Percentiles rank a stretch among this genome's conserved stretches.
phyloP scores from a whole-genome alignment of 768 basidiomycete species.

The Amanita subjunquillea region DNA sequence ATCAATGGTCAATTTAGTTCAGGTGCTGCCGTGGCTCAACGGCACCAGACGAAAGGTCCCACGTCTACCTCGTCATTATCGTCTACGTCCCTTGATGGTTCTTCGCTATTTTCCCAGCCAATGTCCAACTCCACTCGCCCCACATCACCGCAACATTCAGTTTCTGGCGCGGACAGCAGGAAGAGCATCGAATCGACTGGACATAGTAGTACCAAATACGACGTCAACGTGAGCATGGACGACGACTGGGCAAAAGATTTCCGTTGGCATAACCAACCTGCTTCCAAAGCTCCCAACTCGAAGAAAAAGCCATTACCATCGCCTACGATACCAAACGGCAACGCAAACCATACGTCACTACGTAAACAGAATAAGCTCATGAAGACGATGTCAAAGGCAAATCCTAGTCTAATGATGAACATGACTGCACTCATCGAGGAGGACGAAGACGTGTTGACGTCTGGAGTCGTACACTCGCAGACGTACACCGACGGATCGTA shows the following conservation, averaged over 20 bases:
- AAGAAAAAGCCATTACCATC: constrained; percentile 2
- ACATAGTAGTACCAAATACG: constrained; percentile 2
- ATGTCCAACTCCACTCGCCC: constrained; percentile 26
- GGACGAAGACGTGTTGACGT: constrained; percentile 25
- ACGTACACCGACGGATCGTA: background rate
- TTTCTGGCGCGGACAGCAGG: constrained; percentile 13
- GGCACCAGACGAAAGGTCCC: constrained; percentile 9
- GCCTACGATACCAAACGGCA: constrained; percentile 5
- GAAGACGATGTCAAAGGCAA: constrained; percentile 21
- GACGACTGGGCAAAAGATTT: constrained; percentile 64
- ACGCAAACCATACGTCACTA: constrained; percentile 6
- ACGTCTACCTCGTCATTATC: constrained; percentile 25
- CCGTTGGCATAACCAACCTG: constrained; percentile 28
- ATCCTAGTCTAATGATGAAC: constrained; percentile 35
- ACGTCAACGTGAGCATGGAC: constrained; percentile 23
- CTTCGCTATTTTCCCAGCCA: constrained; percentile 29
- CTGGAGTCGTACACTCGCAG: background rate
- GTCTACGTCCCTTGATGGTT: constrained; percentile 29
- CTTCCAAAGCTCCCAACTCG: background rate
- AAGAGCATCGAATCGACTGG: no score
- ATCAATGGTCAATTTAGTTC: background rate
- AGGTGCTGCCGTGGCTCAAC: background rate
- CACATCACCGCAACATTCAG: constrained; percentile 23
- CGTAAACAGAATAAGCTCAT: constrained; percentile 9
- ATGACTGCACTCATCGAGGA: constrained; percentile 46